Conservation (phyloP, 768 basidiomycete genomes). For the Zangia roseola region DNA sequence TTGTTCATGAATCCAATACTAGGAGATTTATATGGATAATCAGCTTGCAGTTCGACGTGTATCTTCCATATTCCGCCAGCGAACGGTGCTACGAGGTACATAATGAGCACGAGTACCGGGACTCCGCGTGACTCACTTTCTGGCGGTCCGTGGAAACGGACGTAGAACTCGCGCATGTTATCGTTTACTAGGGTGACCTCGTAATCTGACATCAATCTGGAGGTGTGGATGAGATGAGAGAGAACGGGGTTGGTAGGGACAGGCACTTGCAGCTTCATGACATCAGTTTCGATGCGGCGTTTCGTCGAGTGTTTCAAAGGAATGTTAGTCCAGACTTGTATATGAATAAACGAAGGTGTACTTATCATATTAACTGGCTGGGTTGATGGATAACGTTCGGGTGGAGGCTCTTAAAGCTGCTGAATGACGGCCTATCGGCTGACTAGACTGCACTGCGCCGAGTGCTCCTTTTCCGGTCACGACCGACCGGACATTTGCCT, state of each 20-base stretch:
- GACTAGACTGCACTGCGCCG: constrained; percentile 11
- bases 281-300: constrained; percentile 97
- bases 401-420: constrained; percentile 12
- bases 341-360: constrained; percentile 28
- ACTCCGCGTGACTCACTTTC: constrained; percentile 68
- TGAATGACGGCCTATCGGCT: constrained; percentile 17
- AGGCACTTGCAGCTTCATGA: constrained; percentile 89
- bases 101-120: constrained; percentile 4
- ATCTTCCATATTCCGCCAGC: constrained; percentile 99
- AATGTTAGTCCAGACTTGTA: constrained; percentile 27
- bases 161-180: constrained; percentile 98
- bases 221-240: constrained; percentile 11
- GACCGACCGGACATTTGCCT: constrained; percentile 3
- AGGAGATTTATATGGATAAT: constrained; percentile 98
- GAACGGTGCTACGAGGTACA: constrained; percentile 72
- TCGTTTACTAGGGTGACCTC: constrained; percentile 97
- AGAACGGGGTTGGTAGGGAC: background rate
- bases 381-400: constrained; percentile 6
- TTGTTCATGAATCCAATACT: constrained; percentile 99
- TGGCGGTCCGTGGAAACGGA: constrained; percentile 88
- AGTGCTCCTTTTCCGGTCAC: constrained; percentile 19
- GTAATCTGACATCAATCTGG: constrained; percentile 96
- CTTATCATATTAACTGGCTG: constrained; percentile 57
- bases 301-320: constrained; percentile 66
- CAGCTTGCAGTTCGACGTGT: constrained; percentile 96